These are phyloP conservation scores for Citrus glauca DNA, from an alignment of 345 rosid genomes.

Conservation along the genomic window DNA sequence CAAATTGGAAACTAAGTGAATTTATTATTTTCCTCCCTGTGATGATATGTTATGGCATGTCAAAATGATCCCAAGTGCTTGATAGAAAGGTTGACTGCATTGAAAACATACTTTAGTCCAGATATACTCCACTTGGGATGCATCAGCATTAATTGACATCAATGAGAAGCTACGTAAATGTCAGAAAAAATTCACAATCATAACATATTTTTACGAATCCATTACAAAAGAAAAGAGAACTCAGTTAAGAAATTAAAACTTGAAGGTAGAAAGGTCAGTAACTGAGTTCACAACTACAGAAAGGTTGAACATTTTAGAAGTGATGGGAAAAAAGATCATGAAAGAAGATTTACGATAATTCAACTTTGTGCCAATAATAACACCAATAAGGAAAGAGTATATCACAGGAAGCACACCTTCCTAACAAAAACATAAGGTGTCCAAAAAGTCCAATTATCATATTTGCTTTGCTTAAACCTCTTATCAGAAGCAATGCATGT, in stretches of 20 bases:
- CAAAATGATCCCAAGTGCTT: not conserved
- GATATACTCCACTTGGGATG: not conserved
- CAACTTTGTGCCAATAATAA: not conserved
- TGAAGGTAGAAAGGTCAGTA: not conserved
- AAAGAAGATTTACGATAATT: not conserved
- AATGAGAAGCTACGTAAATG: not conserved
- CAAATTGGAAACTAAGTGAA: not conserved
- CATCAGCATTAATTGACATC: not conserved
- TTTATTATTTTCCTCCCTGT: not conserved
- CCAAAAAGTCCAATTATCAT: not conserved
- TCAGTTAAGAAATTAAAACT: not conserved
- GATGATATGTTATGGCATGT: not conserved
- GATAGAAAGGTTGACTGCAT: not conserved
- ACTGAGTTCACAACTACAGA: not conserved
- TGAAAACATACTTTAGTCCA: not conserved
- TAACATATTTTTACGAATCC: not conserved
- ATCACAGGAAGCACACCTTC: not conserved
- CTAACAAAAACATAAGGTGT: not conserved
- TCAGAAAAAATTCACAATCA: not conserved
- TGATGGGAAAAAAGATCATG: not conserved
- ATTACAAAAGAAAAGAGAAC: not conserved
- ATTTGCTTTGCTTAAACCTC: not conserved
- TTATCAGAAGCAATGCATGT: not conserved
- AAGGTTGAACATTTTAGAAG: conserved; percentile 1
- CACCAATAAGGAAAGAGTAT: not conserved